Evolutionary conservation across 1,139 yeast genomes (phyloP).

Genomic region (Trichomonascaceae sp.): DNA sequence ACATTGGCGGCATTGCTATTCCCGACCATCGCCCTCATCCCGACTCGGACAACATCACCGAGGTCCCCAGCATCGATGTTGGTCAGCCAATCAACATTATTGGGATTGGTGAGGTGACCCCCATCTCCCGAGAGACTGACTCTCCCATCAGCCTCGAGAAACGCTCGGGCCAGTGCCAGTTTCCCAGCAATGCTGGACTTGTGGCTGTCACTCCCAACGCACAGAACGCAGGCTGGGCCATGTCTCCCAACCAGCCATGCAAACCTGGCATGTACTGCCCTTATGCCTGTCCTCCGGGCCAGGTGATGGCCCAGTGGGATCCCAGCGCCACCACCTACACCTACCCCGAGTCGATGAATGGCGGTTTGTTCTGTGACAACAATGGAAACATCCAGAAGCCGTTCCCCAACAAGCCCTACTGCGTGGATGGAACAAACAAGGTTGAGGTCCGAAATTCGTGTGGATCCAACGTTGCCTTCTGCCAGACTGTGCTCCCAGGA

Average conservation of each 20-base stretch:
- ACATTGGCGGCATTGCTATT: too few relatives aligned
- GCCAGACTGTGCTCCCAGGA: conserved; percentile 90
- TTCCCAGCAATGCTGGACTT: conserved; percentile 53
- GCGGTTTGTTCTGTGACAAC: conserved; percentile 65
- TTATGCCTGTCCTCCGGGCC: conserved; percentile 79
- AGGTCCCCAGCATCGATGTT: too few relatives aligned
- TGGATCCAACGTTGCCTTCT: conserved; percentile 51
- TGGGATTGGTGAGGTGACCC: too few relatives aligned
- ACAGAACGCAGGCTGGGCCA: conserved; percentile 75
- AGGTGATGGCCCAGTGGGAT: conserved; percentile 63
- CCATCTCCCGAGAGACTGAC: too few relatives aligned
- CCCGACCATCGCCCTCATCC: too few relatives aligned
- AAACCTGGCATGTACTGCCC: conserved; percentile 70
- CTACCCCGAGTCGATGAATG: conserved; percentile 68
- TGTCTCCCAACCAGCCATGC: conserved; percentile 66
- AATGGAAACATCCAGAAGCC: conserved; percentile 60
- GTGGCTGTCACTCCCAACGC: conserved; percentile 50
- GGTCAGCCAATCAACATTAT: too few relatives aligned
- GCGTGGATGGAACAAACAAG: conserved; percentile 63
- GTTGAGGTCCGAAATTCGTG: conserved; percentile 43
- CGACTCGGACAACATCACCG: too few relatives aligned
- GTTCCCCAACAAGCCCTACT: conserved; percentile 43
- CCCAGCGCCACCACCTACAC: conserved; percentile 67
- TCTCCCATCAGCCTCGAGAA: too few relatives aligned
- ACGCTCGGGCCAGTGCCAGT: conserved; percentile 39